Conservation (phyloP, 1,139 yeast species). For the Yarrowia galli region DNA sequence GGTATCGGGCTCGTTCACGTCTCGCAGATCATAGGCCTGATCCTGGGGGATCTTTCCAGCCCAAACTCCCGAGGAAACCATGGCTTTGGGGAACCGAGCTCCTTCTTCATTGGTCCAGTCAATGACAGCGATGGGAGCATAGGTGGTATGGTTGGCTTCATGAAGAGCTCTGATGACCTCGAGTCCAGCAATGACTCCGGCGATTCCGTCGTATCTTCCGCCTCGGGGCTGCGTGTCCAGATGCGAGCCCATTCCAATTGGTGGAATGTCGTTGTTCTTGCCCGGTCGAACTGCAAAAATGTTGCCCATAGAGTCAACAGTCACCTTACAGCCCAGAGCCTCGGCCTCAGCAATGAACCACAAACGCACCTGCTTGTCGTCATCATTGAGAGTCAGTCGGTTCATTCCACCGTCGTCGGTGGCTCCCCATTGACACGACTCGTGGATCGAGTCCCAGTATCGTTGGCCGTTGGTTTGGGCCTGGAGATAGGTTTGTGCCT, state of each 20-base stretch:
- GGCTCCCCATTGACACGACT: slow-evolving; percentile 69
- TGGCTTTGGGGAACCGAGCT: slow-evolving; percentile 71
- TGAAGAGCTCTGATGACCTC: slow-evolving; percentile 71
- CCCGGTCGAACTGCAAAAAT: slow-evolving; percentile 73
- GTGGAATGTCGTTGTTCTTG: slow-evolving; percentile 55
- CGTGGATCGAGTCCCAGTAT: slow-evolving; percentile 63
- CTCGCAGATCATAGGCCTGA: slow-evolving; percentile 59
- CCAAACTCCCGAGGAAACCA: slow-evolving; percentile 74
- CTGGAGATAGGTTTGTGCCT: slow-evolving; percentile 13
- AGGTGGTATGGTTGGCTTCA: slow-evolving; percentile 63
- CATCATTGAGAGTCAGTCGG: slow-evolving; percentile 66
- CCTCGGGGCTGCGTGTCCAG: slow-evolving; percentile 83
- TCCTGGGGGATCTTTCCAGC: slow-evolving; percentile 60
- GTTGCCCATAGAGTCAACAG: slow-evolving; percentile 69
- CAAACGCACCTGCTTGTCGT: slow-evolving; percentile 69
- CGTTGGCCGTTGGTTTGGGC: slow-evolving; percentile 52
- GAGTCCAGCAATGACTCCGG: slow-evolving; percentile 71
- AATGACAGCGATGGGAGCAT: slow-evolving; percentile 68
- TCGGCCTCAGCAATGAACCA: slow-evolving; percentile 67
- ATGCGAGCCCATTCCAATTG: slow-evolving; percentile 77
- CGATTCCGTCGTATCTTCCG: slow-evolving; percentile 75
- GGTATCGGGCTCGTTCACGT: slow-evolving; percentile 60
- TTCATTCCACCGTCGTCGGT: slow-evolving; percentile 66
- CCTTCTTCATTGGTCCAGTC: slow-evolving; percentile 85
- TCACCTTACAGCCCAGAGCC: slow-evolving; percentile 63